Conservation (phyloP, 1,284 basidiomycete genomes). For the Mycosarcoma mackinlayi region DNA sequence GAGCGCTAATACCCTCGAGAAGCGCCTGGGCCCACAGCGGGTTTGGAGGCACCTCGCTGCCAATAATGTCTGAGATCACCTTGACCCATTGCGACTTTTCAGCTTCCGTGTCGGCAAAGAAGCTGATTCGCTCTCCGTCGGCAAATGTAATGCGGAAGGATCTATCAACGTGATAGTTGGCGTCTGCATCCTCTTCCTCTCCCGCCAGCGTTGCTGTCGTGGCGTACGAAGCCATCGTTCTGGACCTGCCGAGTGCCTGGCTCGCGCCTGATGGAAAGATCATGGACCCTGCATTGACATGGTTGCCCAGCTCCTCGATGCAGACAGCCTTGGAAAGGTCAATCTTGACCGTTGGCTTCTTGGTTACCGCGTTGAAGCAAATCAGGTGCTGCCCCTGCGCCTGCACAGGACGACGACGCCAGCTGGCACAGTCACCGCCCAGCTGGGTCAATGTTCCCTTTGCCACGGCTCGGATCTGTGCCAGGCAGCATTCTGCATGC, state of each 20-base stretch:
- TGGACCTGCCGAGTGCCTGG: conserved; percentile 31
- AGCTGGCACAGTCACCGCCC: conserved; percentile 91
- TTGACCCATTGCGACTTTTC: conserved; percentile 87
- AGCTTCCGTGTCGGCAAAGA: conserved; percentile 90
- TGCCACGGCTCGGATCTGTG: conserved; percentile 82
- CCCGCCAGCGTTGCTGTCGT: conserved; percentile 33
- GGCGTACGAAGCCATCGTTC: conserved; percentile 35
- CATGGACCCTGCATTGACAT: conserved; percentile 47
- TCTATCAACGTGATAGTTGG: conserved; percentile 76
- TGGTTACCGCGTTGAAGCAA: conserved; percentile 93
- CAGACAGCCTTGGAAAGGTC: conserved; percentile 84
- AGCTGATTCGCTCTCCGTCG: conserved; percentile 82
- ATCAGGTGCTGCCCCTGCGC: conserved; percentile 87
- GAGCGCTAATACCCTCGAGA: conserved; percentile 21
- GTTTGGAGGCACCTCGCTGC: conserved; percentile 49
- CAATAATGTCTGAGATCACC: conserved; percentile 51
- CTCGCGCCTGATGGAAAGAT: conserved; percentile 31
- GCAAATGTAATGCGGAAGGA: conserved; percentile 88
- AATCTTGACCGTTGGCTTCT: conserved; percentile 87
- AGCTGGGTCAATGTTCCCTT: conserved; percentile 90
- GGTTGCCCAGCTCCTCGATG: conserved; percentile 80
- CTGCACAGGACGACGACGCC: conserved; percentile 86
- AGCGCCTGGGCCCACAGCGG: conserved; percentile 61
- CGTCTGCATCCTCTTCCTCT: conserved; percentile 74
- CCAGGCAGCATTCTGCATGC: conserved; percentile 87